Percentiles rank a stretch among this genome's conserved stretches.
These are phyloP conservation scores for Hortiboletus campestris DNA, from an alignment of 768 basidiomycete genomes.

Conservation along the genomic window DNA sequence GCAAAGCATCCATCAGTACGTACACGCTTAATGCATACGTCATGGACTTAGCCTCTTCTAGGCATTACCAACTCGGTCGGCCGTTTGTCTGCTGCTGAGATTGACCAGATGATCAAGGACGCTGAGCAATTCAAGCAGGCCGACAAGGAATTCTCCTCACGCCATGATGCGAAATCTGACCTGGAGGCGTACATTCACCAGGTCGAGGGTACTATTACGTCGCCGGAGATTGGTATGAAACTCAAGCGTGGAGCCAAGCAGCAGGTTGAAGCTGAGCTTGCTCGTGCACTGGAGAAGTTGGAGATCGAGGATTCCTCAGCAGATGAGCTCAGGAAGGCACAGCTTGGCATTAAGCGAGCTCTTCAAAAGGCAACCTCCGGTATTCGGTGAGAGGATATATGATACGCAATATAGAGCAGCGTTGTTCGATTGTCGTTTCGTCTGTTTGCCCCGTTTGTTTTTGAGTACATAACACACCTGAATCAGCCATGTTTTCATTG, in stretches of 20 bases:
- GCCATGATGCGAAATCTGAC: slow-evolving; percentile 97
- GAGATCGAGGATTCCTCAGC: slow-evolving; percentile 94
- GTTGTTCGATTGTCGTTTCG: slow-evolving; percentile 12
- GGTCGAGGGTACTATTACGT: slow-evolving; percentile 94
- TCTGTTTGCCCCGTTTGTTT: slow-evolving; percentile 13
- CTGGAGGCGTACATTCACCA: slow-evolving; percentile 97
- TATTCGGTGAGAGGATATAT: slow-evolving; percentile 56
- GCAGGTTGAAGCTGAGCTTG: slow-evolving; percentile 96
- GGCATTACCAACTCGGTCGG: slow-evolving; percentile 99
- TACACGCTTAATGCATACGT: slow-evolving; percentile 14
- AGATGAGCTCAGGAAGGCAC: slow-evolving; percentile 95
- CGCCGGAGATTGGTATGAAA: slow-evolving; percentile 96
- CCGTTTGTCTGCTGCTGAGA: slow-evolving; percentile 94
- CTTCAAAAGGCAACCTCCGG: slow-evolving; percentile 97
- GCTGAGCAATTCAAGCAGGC: slow-evolving; percentile 94
- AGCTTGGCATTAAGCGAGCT: slow-evolving; percentile 93
- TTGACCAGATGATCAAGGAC: slow-evolving; percentile 99
- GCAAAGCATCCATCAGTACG: slow-evolving; percentile 96
- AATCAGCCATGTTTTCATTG: slow-evolving; percentile 14
- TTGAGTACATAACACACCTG: slow-evolving; percentile 11
- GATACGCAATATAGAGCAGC: slow-evolving; percentile 17
- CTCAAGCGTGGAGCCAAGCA: slow-evolving; percentile 95
- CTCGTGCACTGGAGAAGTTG: slow-evolving; percentile 96
- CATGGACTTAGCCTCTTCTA: slow-evolving; percentile 29
- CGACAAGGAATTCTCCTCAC: slow-evolving; percentile 97